A percentile compares a stretch with the other conserved stretches of the same genome.
phyloP scores from a whole-genome alignment of 1,284 basidiomycete species.

The Trichosporon sp. region DNA sequence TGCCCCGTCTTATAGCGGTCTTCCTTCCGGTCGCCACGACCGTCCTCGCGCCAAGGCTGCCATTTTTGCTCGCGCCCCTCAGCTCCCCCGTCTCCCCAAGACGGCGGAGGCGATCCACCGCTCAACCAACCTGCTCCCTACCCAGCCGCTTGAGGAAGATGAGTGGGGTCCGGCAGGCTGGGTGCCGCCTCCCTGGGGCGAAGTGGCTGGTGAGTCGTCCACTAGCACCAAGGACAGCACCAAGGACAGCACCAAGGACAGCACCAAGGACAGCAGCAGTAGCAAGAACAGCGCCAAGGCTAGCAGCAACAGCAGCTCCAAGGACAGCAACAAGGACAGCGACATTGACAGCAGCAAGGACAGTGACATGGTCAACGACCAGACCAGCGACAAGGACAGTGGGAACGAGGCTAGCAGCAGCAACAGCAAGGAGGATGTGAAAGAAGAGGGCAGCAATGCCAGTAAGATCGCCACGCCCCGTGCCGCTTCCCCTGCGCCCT shows the following conservation, averaged over 20 bases:
- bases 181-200: neutral
- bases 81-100: neutral
- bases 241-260: too few species aligned
- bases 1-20: neutral
- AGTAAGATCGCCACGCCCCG: neutral
- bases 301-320: too few species aligned
- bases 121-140: neutral
- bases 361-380: too few species aligned
- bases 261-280: too few species aligned
- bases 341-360: too few species aligned
- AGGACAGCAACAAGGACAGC: too few species aligned
- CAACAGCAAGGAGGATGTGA: too few species aligned
- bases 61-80: neutral
- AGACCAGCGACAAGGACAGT: neutral
- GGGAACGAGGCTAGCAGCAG: neutral
- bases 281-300: too few species aligned
- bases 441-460: too few species aligned
- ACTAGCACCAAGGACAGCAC: too few species aligned
- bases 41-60: conserved; percentile 11
- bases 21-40: neutral
- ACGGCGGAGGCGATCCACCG: neutral
- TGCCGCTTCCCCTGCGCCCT: neutral
- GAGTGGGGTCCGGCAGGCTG: neutral
- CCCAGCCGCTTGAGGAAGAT: neutral
- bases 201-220: neutral